A percentile compares a stretch with the other conserved stretches of the same genome.
phyloP scores from a whole-genome alignment of 805 yeast genomes.

The Candida sakaeoensis region DNA sequence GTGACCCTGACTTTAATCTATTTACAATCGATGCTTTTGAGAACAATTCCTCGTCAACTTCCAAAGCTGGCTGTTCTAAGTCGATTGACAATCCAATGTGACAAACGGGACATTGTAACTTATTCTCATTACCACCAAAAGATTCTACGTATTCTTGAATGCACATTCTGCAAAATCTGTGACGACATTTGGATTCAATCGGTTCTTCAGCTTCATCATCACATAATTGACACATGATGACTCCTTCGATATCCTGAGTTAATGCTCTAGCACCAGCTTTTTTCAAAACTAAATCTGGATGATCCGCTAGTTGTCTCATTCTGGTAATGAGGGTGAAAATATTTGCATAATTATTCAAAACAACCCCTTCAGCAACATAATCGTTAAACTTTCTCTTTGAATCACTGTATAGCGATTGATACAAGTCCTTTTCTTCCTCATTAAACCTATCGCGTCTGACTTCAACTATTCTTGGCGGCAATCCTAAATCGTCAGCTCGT shows the following conservation, averaged over 20 bases:
- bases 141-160: slow-evolving; percentile 86
- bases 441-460: slow-evolving; percentile 84
- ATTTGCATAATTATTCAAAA: slow-evolving; percentile 92
- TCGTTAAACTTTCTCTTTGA: slow-evolving; percentile 84
- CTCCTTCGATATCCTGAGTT: slow-evolving; percentile 44
- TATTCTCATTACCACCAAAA: slow-evolving; percentile 55
- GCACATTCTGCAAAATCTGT: slow-evolving; percentile 89
- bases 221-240: slow-evolving; percentile 82
- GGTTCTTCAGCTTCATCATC: slow-evolving; percentile 99
- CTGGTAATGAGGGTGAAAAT: slow-evolving; percentile 93
- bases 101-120: slow-evolving; percentile 90
- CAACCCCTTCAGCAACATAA: slow-evolving; percentile 94
- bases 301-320: slow-evolving; percentile 98
- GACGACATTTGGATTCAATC: slow-evolving; percentile 90
- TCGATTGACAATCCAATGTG: slow-evolving; percentile 92
- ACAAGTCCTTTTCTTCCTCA: slow-evolving; percentile 91
- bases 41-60: slow-evolving; percentile 57
- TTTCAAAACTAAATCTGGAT: slow-evolving; percentile 90
- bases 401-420: slow-evolving; percentile 82
- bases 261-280: slow-evolving; percentile 46
- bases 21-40: slow-evolving; percentile 75
- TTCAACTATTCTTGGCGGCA: slow-evolving; percentile 94
- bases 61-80: slow-evolving; percentile 78
- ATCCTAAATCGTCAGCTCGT: slow-evolving; percentile 94
- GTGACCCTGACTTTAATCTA: slow-evolving; percentile 71